Evolutionary conservation across 116 monocot genomes (phyloP).

Genomic region (Papilionanthe hybrid): DNA sequence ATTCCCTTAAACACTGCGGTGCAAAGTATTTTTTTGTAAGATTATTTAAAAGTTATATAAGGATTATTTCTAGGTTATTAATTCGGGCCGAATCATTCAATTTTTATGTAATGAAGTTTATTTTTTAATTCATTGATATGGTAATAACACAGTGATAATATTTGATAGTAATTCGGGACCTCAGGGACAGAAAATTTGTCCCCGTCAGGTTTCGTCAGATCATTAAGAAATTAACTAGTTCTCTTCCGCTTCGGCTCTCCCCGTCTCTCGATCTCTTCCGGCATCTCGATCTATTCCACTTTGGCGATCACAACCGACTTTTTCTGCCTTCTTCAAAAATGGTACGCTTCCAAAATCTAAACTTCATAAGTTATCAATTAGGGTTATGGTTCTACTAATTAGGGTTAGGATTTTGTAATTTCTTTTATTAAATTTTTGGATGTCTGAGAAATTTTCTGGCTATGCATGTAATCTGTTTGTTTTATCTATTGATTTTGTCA

Average conservation of each 20-base stretch:
- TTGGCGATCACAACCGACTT: background rate
- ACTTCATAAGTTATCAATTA: background rate
- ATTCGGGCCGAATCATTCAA: too few relatives aligned
- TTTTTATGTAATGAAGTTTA: too few relatives aligned
- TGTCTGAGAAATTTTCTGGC: background rate
- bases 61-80: too few relatives aligned
- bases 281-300: background rate
- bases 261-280: background rate
- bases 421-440: background rate
- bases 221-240: background rate
- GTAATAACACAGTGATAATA: too few relatives aligned
- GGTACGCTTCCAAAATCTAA: background rate
- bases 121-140: too few relatives aligned
- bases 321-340: slow-evolving; percentile 2
- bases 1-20: too few relatives aligned
- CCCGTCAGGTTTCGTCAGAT: too few relatives aligned
- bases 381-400: background rate
- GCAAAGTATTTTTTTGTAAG: too few relatives aligned
- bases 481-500: background rate
- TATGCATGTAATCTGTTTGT: background rate
- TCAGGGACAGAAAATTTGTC: too few relatives aligned
- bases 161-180: too few relatives aligned
- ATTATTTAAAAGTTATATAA: too few relatives aligned
- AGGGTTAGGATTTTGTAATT: background rate
- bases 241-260: background rate